These are phyloP conservation scores for Leccinum pachyderme DNA, from an alignment of 1,284 basidiomycete genomes.

Conservation along the genomic window DNA sequence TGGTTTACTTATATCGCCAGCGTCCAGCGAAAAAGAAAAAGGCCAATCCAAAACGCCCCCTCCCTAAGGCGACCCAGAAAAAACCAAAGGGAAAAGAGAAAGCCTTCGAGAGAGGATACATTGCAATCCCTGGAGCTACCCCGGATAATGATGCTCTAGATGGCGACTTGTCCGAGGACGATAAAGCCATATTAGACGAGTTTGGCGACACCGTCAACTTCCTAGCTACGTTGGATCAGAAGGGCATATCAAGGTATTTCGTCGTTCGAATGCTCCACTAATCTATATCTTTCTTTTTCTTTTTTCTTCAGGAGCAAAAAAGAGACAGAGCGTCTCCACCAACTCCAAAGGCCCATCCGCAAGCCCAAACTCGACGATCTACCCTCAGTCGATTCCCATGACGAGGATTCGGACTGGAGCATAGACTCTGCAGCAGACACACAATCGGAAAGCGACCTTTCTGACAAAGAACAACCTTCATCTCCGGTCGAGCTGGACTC, in stretches of 20 bases:
- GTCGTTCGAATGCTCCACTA: background rate
- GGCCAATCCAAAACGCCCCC: constrained; percentile 17
- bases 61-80: constrained; percentile 27
- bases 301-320: constrained; percentile 67
- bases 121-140: constrained; percentile 54
- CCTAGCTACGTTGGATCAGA: constrained; percentile 60
- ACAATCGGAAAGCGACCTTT: constrained; percentile 20
- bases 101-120: constrained; percentile 54
- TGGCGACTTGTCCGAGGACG: constrained; percentile 59
- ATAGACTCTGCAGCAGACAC: constrained; percentile 38
- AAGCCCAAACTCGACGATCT: constrained; percentile 51
- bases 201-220: constrained; percentile 59
- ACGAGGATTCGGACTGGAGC: constrained; percentile 59
- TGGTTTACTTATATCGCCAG: constrained; percentile 26
- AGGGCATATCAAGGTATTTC: constrained; percentile 67
- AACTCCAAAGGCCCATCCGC: constrained; percentile 58
- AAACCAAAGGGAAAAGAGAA: constrained; percentile 56
- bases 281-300: background rate
- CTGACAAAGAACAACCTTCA: constrained; percentile 23
- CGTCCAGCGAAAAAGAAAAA: constrained; percentile 48
- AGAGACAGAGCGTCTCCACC: constrained; percentile 64
- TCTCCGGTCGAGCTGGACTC: constrained; percentile 39
- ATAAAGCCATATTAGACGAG: constrained; percentile 57
- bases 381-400: constrained; percentile 62
- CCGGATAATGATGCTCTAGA: constrained; percentile 44